A percentile compares a stretch with the other conserved stretches of the same genome.
Evolutionary conservation across 2,329 filamentous ascomycete species (phyloP).

Genomic region (Colletotrichum navitas): DNA sequence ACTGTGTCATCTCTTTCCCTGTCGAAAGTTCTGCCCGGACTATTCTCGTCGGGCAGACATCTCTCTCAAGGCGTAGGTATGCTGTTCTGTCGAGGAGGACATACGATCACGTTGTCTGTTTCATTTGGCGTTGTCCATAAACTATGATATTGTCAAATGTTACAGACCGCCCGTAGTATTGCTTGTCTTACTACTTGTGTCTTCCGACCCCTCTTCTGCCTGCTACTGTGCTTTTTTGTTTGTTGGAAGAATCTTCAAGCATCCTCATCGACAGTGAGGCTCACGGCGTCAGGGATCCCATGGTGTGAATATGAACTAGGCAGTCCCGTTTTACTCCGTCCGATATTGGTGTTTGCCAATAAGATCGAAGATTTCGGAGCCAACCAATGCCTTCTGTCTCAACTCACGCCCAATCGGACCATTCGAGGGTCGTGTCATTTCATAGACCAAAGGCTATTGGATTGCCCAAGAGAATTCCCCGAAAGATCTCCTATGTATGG

Average conservation of each 20-base stretch:
- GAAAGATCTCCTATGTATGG: too few relatives aligned
- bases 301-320: neutral
- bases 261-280: neutral
- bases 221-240: neutral
- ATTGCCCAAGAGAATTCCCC: neutral
- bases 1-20: neutral
- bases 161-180: neutral
- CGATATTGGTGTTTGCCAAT: neutral
- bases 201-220: neutral
- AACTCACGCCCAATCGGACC: conserved; percentile 26
- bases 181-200: neutral
- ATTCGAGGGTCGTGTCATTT: conserved; percentile 19
- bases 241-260: neutral
- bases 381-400: neutral
- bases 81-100: neutral
- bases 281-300: conserved; percentile 2
- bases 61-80: neutral
- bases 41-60: neutral
- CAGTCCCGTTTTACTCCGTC: neutral
- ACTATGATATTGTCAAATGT: neutral
- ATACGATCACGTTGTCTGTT: neutral
- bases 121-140: neutral
- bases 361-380: neutral
- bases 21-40: neutral
- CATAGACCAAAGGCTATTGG: conserved; percentile 2